phyloP scores from a whole-genome alignment of 768 basidiomycete species.

The Albatrellus ellisii region DNA sequence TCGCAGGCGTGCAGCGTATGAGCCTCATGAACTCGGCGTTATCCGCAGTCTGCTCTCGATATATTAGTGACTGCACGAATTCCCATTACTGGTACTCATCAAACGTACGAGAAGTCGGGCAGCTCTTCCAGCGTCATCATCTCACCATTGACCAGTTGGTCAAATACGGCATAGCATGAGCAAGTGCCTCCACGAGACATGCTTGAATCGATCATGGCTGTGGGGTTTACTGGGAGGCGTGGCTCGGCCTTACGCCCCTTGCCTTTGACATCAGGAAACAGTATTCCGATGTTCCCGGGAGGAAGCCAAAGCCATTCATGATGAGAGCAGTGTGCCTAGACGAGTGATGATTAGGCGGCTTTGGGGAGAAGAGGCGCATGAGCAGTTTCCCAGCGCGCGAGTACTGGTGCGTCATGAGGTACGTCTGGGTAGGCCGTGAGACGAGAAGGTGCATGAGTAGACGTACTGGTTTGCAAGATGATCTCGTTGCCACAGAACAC shows the following conservation, averaged over 20 bases:
- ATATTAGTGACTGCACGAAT: too few species aligned
- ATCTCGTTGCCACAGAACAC: constrained; percentile 99
- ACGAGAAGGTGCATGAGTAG: too few species aligned
- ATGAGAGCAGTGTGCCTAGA: constrained; percentile 16
- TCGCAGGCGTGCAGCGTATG: constrained; percentile 76
- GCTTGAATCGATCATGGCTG: too few species aligned
- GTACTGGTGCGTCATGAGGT: too few species aligned
- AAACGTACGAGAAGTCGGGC: constrained; percentile 19
- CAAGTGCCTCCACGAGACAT: constrained; percentile 91
- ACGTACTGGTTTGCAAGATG: constrained; percentile 90
- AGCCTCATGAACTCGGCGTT: constrained; percentile 87
- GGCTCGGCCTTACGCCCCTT: constrained; percentile 32
- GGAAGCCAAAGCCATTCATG: constrained; percentile 29
- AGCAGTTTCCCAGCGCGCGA: constrained; percentile 86
- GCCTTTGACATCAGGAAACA: too few species aligned
- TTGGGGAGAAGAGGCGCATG: constrained; percentile 68
- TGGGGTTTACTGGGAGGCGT: constrained; percentile 59
- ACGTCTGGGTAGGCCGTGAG: constrained; percentile 44
- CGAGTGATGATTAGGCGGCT: constrained; percentile 32
- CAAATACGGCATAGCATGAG: constrained; percentile 89
- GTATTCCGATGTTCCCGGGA: background rate
- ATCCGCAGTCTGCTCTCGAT: too few species aligned
- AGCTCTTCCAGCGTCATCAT: constrained; percentile 97
- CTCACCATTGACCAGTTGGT: too few species aligned
- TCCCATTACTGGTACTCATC: background rate